Conservation (phyloP, 2,329 filamentous ascomycete genomes). For the Xylariales sp. region DNA sequence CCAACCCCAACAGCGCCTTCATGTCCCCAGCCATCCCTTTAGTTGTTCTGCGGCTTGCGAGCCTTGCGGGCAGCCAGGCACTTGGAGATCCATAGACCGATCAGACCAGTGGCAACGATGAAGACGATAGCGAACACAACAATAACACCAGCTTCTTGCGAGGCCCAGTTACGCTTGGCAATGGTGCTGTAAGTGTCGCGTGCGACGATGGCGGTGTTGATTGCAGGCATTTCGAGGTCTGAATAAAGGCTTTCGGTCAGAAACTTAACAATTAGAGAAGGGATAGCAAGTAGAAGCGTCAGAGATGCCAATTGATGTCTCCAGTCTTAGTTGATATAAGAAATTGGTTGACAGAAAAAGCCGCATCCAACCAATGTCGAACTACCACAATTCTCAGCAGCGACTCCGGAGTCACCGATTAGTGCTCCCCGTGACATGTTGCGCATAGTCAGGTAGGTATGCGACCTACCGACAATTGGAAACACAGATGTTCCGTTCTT, state of each 20-base stretch:
- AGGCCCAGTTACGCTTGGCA: constrained; percentile 27
- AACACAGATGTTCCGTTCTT: neutral
- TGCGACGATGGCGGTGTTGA: constrained; percentile 28
- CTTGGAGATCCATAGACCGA: constrained; percentile 26
- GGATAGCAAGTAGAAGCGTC: constrained; percentile 1
- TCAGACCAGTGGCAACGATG: constrained; percentile 25
- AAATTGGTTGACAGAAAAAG: constrained; percentile 11
- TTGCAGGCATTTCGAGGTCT: constrained; percentile 27
- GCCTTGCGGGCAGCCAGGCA: constrained; percentile 22
- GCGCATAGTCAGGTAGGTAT: too few species aligned
- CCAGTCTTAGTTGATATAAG: neutral
- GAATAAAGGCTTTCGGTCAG: constrained; percentile 11
- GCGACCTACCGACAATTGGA: neutral
- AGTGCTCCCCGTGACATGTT: too few species aligned
- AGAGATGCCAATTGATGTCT: constrained; percentile 11
- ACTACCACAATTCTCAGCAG: constrained; percentile 8
- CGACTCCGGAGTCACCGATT: constrained; percentile 10
- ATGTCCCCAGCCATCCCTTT: constrained; percentile 15
- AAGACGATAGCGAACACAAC: constrained; percentile 31
- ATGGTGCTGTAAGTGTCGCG: constrained; percentile 26
- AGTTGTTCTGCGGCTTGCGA: constrained; percentile 11
- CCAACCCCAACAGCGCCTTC: constrained; percentile 11
- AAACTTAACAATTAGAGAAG: neutral
- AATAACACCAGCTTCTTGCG: constrained; percentile 28
- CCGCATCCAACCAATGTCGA: constrained; percentile 12